Conservation (phyloP, 2,329 filamentous ascomycete species). For the Pseudonectria foliicola region DNA sequence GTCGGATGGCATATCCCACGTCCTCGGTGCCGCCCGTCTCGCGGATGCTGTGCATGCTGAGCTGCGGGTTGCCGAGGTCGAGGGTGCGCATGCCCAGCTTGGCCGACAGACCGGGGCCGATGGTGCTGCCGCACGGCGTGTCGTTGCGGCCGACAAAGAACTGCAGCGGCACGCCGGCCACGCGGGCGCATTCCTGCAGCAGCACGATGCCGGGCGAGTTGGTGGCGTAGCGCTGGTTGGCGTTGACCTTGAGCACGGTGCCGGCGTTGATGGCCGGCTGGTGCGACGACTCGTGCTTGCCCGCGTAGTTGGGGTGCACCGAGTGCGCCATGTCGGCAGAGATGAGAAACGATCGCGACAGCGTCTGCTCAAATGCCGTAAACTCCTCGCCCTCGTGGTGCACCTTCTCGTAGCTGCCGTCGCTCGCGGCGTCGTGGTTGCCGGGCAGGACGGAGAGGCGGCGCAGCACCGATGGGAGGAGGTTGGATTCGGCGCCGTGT, state of each 20-base stretch:
- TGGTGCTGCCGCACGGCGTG: slow-evolving; percentile 88
- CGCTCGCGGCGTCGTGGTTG: slow-evolving; percentile 58
- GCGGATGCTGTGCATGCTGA: slow-evolving; percentile 95
- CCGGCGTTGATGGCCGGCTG: slow-evolving; percentile 94
- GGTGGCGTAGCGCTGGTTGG: slow-evolving; percentile 93
- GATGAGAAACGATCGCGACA: slow-evolving; percentile 85
- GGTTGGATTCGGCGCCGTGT: slow-evolving; percentile 88
- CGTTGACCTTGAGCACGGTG: slow-evolving; percentile 95
- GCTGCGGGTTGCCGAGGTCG: slow-evolving; percentile 87
- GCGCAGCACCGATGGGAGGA: slow-evolving; percentile 79
- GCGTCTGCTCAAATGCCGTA: slow-evolving; percentile 88
- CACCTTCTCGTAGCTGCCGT: slow-evolving; percentile 50
- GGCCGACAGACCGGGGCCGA: slow-evolving; percentile 92
- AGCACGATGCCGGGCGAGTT: slow-evolving; percentile 94
- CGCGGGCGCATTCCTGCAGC: slow-evolving; percentile 75
- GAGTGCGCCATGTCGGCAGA: slow-evolving; percentile 98
- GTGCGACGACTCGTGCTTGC: slow-evolving; percentile 87
- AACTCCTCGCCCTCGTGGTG: slow-evolving; percentile 54
- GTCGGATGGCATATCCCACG: slow-evolving; percentile 73
- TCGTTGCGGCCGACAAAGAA: slow-evolving; percentile 96
- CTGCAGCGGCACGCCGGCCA: slow-evolving; percentile 76
- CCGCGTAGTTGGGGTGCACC: slow-evolving; percentile 88
- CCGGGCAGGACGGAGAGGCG: slow-evolving; percentile 75
- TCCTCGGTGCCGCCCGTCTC: slow-evolving; percentile 87
- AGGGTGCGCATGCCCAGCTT: slow-evolving; percentile 81